These are phyloP conservation scores for Beauveria asiatica DNA, from an alignment of 2,329 filamentous ascomycete species.

Conservation along the genomic window DNA sequence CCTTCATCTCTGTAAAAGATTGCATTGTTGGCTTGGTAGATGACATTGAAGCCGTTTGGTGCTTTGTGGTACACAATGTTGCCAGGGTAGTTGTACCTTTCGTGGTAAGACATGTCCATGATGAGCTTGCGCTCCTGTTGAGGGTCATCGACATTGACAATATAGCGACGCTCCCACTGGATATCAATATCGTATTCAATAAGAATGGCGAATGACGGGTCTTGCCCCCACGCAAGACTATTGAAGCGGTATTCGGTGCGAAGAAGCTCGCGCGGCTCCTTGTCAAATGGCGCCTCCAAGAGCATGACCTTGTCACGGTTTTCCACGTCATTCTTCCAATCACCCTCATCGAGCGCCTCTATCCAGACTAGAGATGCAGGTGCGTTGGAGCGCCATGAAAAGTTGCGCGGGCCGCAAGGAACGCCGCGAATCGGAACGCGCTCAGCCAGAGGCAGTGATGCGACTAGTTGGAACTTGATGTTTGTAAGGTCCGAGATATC, in stretches of 20 bases:
- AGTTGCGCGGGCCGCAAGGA: background rate
- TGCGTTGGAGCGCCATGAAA: conserved; percentile 4
- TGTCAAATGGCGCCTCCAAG: conserved; percentile 3
- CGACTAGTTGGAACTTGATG: background rate
- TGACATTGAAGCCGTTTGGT: background rate
- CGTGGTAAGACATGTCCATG: background rate
- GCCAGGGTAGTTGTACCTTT: conserved; percentile 7
- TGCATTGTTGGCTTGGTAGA: background rate
- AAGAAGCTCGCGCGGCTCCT: background rate
- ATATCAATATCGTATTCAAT: background rate
- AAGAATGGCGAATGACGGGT: background rate
- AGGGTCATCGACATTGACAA: conserved; percentile 5
- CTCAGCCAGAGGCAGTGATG: background rate
- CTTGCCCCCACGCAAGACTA: background rate
- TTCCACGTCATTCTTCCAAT: background rate
- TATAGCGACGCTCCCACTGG: conserved; percentile 5
- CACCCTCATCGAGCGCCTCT: conserved; percentile 2
- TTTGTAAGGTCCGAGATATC: background rate
- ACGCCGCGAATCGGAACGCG: conserved; percentile 3
- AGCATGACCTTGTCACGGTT: conserved; percentile 6
- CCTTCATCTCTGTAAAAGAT: background rate
- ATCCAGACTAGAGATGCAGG: background rate
- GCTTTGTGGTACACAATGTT: background rate
- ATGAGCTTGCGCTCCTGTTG: conserved; percentile 1
- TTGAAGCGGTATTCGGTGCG: conserved; percentile 1